Percentiles rank a stretch among this genome's conserved stretches.
Conservation (phyloP, 208 protist genomes). For the Wallacemonas sp. region DNA sequence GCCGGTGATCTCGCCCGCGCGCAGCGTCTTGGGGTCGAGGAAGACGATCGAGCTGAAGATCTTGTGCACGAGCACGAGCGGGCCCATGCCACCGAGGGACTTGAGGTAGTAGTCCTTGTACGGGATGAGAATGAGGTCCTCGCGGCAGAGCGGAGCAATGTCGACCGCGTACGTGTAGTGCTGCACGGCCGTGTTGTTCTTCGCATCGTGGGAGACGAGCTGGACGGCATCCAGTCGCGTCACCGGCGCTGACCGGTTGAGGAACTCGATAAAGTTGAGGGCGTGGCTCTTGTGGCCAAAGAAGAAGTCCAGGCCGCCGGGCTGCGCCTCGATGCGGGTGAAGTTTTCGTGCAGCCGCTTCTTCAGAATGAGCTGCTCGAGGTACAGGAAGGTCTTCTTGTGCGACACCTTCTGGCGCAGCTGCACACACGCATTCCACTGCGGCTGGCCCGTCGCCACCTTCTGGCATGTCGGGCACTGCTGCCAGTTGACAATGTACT, state of each 20-base stretch:
- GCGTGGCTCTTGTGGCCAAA: slow-evolving; percentile 96
- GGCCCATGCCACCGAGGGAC: slow-evolving; percentile 88
- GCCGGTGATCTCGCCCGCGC: slow-evolving; percentile 90
- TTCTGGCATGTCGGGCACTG: slow-evolving; percentile 97
- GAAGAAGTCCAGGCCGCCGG: slow-evolving; percentile 99
- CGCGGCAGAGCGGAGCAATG: slow-evolving; percentile 97
- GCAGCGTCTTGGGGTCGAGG: slow-evolving; percentile 96
- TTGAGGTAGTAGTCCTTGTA: slow-evolving; percentile 84
- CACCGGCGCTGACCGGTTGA: slow-evolving; percentile 90
- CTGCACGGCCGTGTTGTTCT: slow-evolving; percentile 98
- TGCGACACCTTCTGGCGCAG: slow-evolving; percentile 98
- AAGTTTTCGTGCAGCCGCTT: slow-evolving; percentile 95
- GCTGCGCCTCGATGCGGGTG: slow-evolving; percentile 94
- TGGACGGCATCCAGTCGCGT: slow-evolving; percentile 94
- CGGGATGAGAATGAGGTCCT: slow-evolving; percentile 94
- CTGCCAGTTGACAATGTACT: slow-evolving; percentile 96
- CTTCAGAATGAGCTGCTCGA: slow-evolving; percentile 99
- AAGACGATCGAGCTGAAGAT: slow-evolving; percentile 96
- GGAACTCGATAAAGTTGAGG: slow-evolving; percentile 97
- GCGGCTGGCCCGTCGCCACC: slow-evolving; percentile 95
- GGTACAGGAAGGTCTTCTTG: slow-evolving; percentile 98
- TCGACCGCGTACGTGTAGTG: slow-evolving; percentile 98
- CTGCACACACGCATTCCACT: slow-evolving; percentile 98
- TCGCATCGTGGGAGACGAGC: slow-evolving; percentile 97
- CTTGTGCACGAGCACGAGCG: slow-evolving; percentile 94